These are phyloP conservation scores for Astrocystis sublimbata DNA, from an alignment of 495 filamentous ascomycete species.

Conservation along the genomic window DNA sequence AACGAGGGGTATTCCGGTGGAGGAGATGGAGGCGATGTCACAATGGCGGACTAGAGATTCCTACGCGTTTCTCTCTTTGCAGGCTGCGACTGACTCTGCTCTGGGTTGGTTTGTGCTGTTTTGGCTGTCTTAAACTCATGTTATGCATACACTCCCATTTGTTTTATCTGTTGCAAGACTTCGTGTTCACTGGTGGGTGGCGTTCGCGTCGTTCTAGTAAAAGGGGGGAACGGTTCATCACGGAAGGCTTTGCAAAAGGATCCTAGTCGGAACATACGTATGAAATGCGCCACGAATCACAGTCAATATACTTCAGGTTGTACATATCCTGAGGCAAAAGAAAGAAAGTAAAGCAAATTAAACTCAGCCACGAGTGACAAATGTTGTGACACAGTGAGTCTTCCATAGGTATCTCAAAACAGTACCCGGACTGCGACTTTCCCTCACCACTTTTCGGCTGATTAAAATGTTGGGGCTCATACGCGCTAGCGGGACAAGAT, in stretches of 20 bases:
- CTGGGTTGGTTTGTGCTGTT: not conserved
- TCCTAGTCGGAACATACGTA: not conserved
- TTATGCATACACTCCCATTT: not conserved
- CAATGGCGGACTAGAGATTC: constrained; percentile 20
- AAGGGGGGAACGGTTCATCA: no score
- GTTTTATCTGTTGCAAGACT: not conserved
- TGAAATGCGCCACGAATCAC: no score
- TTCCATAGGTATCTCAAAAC: not conserved
- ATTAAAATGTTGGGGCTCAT: not conserved
- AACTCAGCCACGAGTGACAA: not conserved
- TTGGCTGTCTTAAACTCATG: not conserved
- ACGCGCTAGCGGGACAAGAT: not conserved
- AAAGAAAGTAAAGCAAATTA: no score
- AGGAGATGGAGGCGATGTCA: constrained; percentile 25
- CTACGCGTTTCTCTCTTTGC: not conserved
- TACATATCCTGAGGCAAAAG: no score
- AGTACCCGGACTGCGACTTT: no score
- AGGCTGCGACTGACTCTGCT: not conserved
- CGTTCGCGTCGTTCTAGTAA: not conserved
- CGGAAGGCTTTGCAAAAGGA: no score
- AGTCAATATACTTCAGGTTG: no score
- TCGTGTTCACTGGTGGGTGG: not conserved
- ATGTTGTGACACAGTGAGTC: not conserved
- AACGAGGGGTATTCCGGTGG: constrained; percentile 35
- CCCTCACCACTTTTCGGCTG: not conserved